A percentile compares a stretch with the other conserved stretches of the same genome.
phyloP scores from a whole-genome alignment of 163 green algal species.

The Coccomyxa subellipsoidea region DNA sequence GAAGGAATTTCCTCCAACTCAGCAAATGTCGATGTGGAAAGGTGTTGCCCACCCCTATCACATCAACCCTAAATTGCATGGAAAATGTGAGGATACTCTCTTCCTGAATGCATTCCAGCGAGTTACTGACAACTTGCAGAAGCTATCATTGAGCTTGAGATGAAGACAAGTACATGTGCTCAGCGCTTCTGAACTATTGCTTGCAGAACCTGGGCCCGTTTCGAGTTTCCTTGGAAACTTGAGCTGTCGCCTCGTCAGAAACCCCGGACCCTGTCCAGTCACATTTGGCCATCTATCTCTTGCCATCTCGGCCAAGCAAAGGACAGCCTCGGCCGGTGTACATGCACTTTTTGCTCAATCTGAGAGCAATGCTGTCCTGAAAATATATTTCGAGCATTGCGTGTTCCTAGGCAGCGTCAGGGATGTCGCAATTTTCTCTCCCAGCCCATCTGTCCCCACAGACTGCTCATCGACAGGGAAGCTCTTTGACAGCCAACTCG shows the following conservation, averaged over 20 bases:
- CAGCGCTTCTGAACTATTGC: not conserved
- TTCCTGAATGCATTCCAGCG: no score
- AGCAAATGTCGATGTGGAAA: not conserved
- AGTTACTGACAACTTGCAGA: no score
- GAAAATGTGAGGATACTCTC: no score
- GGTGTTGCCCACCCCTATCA: not conserved
- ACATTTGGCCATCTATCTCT: not conserved
- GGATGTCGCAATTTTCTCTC: not conserved
- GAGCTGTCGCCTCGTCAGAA: not conserved
- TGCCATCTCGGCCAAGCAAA: not conserved
- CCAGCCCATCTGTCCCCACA: not conserved
- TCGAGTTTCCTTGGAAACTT: not conserved
- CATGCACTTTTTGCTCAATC: no score
- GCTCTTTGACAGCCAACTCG: not conserved
- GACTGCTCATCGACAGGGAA: not conserved
- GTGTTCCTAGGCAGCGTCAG: not conserved
- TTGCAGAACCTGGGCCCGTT: not conserved
- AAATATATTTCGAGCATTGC: not conserved
- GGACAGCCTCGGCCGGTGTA: not conserved
- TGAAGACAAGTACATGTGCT: no score
- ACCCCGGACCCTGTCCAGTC: not conserved
- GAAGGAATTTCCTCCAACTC: not conserved
- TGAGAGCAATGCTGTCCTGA: not conserved
- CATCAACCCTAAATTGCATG: not conserved
- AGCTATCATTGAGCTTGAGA: no score